phyloP scores from a whole-genome alignment of 306 rosid species.

The Glycyrrhiza uralensis region DNA sequence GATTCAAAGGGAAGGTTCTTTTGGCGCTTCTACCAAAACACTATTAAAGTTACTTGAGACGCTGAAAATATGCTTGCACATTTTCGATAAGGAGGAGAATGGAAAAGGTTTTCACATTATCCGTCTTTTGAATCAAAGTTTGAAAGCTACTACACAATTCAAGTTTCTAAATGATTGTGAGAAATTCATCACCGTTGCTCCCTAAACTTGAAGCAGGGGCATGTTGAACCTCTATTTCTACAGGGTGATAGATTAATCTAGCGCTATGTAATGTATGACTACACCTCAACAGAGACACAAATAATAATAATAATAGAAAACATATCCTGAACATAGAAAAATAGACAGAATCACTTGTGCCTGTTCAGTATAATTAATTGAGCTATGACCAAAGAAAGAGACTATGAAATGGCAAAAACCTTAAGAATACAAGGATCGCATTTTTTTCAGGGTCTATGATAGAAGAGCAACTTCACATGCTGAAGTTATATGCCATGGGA shows the following conservation, averaged over 20 bases:
- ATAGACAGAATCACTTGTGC: slow-evolving; percentile 3
- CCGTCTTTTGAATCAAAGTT: slow-evolving; percentile 2
- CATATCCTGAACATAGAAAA: slow-evolving; percentile 25
- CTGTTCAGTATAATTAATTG: slow-evolving; percentile 29
- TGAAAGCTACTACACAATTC: slow-evolving; percentile 27
- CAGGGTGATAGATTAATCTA: background rate
- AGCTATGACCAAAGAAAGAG: slow-evolving; percentile 17
- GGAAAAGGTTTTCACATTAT: background rate
- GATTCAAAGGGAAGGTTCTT: background rate
- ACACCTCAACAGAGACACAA: slow-evolving; percentile 6
- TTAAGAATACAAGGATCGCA: slow-evolving; percentile 22
- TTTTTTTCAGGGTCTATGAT: slow-evolving; percentile 9
- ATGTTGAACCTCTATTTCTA: slow-evolving; percentile 24
- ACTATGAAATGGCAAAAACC: background rate
- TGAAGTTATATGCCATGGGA: slow-evolving; percentile 25
- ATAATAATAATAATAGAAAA: slow-evolving; percentile 34
- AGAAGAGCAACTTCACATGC: slow-evolving; percentile 32
- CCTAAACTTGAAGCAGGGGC: slow-evolving; percentile 29
- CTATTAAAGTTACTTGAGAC: background rate
- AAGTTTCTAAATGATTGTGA: slow-evolving; percentile 11
- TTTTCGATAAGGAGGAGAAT: background rate
- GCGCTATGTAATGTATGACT: background rate
- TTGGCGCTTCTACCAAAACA: background rate
- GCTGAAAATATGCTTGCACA: slow-evolving; percentile 8
- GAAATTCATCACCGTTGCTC: slow-evolving; percentile 27